Evolutionary conservation across 352 stramenopile genomes (phyloP), one percentile per base, ranked within the genome.

Genomic region (Globisporangium heterothallicum): DNA sequence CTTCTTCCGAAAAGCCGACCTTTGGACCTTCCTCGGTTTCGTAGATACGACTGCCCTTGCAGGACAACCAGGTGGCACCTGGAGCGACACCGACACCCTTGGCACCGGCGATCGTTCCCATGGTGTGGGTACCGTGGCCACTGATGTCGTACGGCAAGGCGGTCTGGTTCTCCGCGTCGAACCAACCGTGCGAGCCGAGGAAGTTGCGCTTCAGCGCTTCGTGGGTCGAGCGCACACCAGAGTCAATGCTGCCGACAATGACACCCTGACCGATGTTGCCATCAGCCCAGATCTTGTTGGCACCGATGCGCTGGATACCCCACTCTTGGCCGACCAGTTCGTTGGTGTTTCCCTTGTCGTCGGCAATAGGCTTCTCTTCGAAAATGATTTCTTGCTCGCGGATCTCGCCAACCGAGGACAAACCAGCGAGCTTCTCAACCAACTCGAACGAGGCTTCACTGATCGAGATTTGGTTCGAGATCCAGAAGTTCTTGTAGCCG

Each of bases 61-160:
- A 70, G 13, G 46, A 26, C 44, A 70, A 67, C 62, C 62, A 70
- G 1, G 32, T 57, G 3, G 46, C 53, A 12, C 53, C 53, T 6
- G 59, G 59, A 10, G 59, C 59, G 14, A 63, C 54, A 35, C 53
- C 59, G 26, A 54, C 26, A 40, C 43, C 43, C 14, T 58, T 54
- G 18, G 24, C 18, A 30, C 59, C 59, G 13, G 42, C 59, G 9
- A 66, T 42, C 9, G 47, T 42, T 3, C 59, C 46, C 24, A 59
- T 51, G 21, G 35, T 35, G 48, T 52, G 42, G 3, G 44, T 63
- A 2, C 59, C 59, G 25, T 66, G 59, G 44, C 59, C 59, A 30
- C 16, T 54, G 16, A 38, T 34, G 25, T 66, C 59, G 22, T 36
- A 10, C 5, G 59, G 53, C 35, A 32, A 40, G 19, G 59, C 16